Evolutionary conservation across 2,329 filamentous ascomycete genomes (phyloP), one percentile per base, ranked within the genome.

Genomic region (Macrophomina pseudophaseolina): DNA sequence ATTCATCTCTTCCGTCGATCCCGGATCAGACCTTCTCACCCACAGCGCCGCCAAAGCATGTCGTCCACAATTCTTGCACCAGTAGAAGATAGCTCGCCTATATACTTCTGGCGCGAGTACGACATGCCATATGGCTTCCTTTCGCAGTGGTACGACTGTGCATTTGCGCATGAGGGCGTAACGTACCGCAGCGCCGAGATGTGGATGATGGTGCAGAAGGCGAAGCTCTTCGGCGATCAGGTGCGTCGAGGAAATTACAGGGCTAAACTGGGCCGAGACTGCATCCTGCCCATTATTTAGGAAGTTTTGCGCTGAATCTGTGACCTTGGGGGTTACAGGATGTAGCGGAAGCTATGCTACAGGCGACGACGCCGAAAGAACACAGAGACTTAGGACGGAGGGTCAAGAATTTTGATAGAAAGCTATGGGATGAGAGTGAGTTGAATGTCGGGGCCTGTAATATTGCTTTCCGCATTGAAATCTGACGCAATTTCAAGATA

Each of bases 81-180:
- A 11, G 44, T n/a, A 9, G 30, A 48, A 9, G 42, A 38, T 4
- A 35, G 49, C 5, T 49, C 58, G 12, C 54, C 67, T 9, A 51
- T 79, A 48, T 79, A 70, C 69, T 80, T 80, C 74, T 79, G 75
- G 76, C 72, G 74, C 49, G 73, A 75, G 53, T 80, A 79, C 14
- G 81, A 86, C 66, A 70, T 76, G 0, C 73, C 76, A 2, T 78
- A 83, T 38, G 87, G 86, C 48, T 88, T 83, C 76, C 80, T 90
- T n/a, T 87, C 84, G 0, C 88, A 91, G 76, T 90, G 87, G 87
- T 88, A 86, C 72, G 71, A 77, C 60, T 82, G 78, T 18, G 76
- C 81, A 2, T 90, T 88, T 71, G 53, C 71, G 1, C 70, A 69
- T 18, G 77, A 72, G 44, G 72, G 75, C 53, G 68, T 74, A 64